Evolutionary conservation across 2,329 filamentous ascomycete species (phyloP).

Genomic region (Pyrenophora teres): DNA sequence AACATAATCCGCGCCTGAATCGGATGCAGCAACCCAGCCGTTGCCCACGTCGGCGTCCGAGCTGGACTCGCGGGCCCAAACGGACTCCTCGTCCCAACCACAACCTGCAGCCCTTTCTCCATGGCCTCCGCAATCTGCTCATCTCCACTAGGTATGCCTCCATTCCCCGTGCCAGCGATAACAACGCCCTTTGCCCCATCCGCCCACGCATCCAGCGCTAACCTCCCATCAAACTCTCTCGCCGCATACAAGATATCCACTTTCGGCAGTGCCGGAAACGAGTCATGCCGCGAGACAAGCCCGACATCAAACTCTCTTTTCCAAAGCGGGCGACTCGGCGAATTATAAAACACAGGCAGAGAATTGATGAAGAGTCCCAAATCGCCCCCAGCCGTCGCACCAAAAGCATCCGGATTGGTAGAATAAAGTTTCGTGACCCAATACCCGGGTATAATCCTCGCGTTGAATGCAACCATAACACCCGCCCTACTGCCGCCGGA

Average conservation of each 20-base stretch:
- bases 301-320: slow-evolving; percentile 30
- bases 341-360: slow-evolving; percentile 33
- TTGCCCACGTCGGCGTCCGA: slow-evolving; percentile 23
- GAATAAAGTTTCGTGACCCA: slow-evolving; percentile 34
- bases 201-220: slow-evolving; percentile 27
- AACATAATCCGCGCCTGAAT: slow-evolving; percentile 37
- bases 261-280: slow-evolving; percentile 30
- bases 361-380: slow-evolving; percentile 35
- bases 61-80: slow-evolving; percentile 28
- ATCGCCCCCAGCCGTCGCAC: slow-evolving; percentile 28
- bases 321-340: slow-evolving; percentile 25
- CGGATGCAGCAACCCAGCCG: slow-evolving; percentile 30
- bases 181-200: slow-evolving; percentile 34
- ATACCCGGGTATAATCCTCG: slow-evolving; percentile 32
- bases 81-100: slow-evolving; percentile 30
- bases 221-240: slow-evolving; percentile 34
- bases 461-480: slow-evolving; percentile 37
- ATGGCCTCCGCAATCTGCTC: slow-evolving; percentile 27
- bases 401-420: slow-evolving; percentile 36
- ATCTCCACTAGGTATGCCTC: slow-evolving; percentile 26
- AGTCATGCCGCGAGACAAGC: slow-evolving; percentile 16
- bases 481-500: slow-evolving; percentile 28
- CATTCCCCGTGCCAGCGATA: slow-evolving; percentile 36
- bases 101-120: slow-evolving; percentile 30
- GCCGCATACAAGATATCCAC: slow-evolving; percentile 40